These are phyloP conservation scores for Rhizomucor pusillus DNA, from an alignment of 371 early-diverging fungal genomes.

Conservation along the genomic window DNA sequence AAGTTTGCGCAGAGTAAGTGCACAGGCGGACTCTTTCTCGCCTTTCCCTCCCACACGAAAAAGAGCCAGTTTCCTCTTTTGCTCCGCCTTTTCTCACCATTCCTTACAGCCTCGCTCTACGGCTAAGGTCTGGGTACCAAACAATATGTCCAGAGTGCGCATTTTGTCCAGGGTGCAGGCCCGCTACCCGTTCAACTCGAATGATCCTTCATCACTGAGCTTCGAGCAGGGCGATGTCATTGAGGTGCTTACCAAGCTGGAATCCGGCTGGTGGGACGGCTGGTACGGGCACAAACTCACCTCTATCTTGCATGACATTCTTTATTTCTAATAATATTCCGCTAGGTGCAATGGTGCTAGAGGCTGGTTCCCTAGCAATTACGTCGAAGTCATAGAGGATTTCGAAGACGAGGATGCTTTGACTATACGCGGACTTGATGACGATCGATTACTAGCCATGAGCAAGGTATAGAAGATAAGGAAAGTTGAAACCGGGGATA, in stretches of 20 bases:
- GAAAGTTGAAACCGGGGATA: background rate
- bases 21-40: too few relatives aligned
- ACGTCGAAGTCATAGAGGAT: constrained; percentile 57
- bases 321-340: background rate
- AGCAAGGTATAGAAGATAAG: background rate
- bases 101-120: too few relatives aligned
- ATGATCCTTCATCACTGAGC: constrained; percentile 58
- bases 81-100: too few relatives aligned
- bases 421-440: constrained; percentile 2
- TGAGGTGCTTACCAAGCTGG: constrained; percentile 77
- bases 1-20: too few relatives aligned
- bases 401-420: constrained; percentile 19
- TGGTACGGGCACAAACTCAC: constrained; percentile 18
- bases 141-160: constrained; percentile 16
- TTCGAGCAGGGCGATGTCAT: constrained; percentile 82
- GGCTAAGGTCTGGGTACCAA: too few relatives aligned
- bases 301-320: background rate
- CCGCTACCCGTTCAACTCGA: constrained; percentile 78
- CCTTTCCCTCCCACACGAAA: too few relatives aligned
- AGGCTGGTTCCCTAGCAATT: constrained; percentile 92
- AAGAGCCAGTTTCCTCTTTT: too few relatives aligned
- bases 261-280: constrained; percentile 95
- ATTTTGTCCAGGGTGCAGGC: constrained; percentile 56
- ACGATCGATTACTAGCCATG: too few relatives aligned
- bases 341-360: constrained; percentile 54